A percentile compares a stretch with the other conserved stretches of the same genome.
Conservation (phyloP, 2,329 filamentous ascomycete genomes). For the Aspergillus bombycis region DNA sequence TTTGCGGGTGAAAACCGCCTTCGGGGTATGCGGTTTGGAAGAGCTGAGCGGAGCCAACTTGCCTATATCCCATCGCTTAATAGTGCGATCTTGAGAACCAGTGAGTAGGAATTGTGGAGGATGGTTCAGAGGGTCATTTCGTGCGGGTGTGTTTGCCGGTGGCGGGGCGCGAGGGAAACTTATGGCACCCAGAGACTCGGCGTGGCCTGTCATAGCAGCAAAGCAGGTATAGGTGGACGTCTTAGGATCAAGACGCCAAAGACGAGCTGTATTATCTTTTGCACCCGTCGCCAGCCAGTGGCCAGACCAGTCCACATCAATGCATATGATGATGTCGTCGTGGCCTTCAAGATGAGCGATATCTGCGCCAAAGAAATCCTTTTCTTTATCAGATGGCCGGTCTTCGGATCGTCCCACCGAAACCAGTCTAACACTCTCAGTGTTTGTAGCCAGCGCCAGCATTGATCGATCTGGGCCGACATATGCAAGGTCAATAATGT, state of each 20-base stretch:
- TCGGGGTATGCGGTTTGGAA: constrained; percentile 39
- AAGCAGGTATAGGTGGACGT: constrained; percentile 78
- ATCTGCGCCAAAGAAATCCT: constrained; percentile 83
- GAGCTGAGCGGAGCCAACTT: constrained; percentile 57
- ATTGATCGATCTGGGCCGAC: constrained; percentile 78
- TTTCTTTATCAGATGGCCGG: constrained; percentile 33
- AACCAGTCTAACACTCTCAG: constrained; percentile 87
- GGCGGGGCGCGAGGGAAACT: constrained; percentile 75
- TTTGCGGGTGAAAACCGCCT: constrained; percentile 82
- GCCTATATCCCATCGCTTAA: constrained; percentile 90
- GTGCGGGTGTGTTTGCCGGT: constrained; percentile 68
- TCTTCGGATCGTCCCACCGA: constrained; percentile 58
- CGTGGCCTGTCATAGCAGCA: constrained; percentile 84
- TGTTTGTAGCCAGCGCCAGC: constrained; percentile 90
- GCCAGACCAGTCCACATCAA: constrained; percentile 95
- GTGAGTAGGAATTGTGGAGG: constrained; percentile 86
- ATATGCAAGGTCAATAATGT: constrained; percentile 93
- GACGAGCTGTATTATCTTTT: constrained; percentile 90
- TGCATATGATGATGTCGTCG: constrained; percentile 90
- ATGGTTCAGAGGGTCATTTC: constrained; percentile 72
- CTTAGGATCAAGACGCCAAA: constrained; percentile 83
- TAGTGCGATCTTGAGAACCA: constrained; percentile 90
- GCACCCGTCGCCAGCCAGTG: constrained; percentile 95
- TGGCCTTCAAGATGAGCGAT: constrained; percentile 85
- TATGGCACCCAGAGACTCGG: constrained; percentile 90